Conservation (phyloP, 139 green algal genomes). For the Pleodorina starrii region DNA sequence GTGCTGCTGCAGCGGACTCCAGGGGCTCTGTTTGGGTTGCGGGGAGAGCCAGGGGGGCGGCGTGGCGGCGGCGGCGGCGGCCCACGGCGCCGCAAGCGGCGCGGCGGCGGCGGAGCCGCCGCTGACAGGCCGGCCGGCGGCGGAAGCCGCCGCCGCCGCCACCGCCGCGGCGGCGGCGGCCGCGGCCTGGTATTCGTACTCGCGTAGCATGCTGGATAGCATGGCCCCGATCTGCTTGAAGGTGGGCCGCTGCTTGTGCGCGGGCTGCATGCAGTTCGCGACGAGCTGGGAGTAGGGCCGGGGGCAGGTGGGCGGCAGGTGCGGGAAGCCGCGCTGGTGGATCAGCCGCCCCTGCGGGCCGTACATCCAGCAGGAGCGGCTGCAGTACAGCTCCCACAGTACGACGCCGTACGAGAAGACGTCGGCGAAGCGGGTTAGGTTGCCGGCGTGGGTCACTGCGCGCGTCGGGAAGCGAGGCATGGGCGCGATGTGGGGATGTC, state of each 20-base stretch:
- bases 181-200: neutral
- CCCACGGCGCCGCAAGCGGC: neutral
- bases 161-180: neutral
- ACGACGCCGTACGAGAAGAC: constrained; percentile 54
- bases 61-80: neutral
- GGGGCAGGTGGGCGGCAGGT: constrained; percentile 38
- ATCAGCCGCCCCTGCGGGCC: constrained; percentile 6
- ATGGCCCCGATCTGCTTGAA: constrained; percentile 50
- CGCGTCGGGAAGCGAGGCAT: no score
- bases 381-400: constrained; percentile 57
- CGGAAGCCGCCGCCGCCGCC: neutral
- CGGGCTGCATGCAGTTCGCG: constrained; percentile 32
- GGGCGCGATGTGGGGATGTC: no score
- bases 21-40: no score
- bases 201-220: constrained; percentile 17
- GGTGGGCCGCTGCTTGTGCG: constrained; percentile 33
- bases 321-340: constrained; percentile 37
- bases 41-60: neutral
- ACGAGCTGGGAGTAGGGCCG: constrained; percentile 4
- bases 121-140: neutral
- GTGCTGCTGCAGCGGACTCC: no score
- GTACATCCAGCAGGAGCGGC: constrained; percentile 30
- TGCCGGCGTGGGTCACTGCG: constrained; percentile 36
- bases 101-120: no score
- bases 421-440: constrained; percentile 48